Evolutionary conservation across 1,139 yeast species (phyloP).

Genomic region (Candida labiduridarum): DNA sequence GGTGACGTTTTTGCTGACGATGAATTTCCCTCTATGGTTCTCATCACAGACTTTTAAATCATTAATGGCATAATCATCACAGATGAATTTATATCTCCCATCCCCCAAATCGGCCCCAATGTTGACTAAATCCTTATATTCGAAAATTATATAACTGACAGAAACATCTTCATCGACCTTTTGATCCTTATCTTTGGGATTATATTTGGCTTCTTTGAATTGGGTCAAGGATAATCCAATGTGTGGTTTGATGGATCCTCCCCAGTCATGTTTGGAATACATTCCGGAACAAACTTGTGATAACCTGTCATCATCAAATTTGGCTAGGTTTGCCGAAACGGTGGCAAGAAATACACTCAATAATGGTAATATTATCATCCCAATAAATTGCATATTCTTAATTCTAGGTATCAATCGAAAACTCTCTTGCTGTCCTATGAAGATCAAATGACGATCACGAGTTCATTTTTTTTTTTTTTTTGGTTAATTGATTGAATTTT

Average conservation of each 20-base stretch:
- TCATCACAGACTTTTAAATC: slow-evolving; percentile 54
- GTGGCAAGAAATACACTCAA: slow-evolving; percentile 8
- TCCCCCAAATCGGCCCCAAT: slow-evolving; percentile 57
- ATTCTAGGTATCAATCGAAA: too few species aligned
- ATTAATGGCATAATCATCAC: slow-evolving; percentile 73
- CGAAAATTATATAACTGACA: slow-evolving; percentile 75
- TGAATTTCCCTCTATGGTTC: slow-evolving; percentile 61
- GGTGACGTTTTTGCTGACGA: slow-evolving; percentile 48
- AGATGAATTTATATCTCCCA: slow-evolving; percentile 56
- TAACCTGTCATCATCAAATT: slow-evolving; percentile 42
- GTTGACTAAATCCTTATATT: slow-evolving; percentile 71
- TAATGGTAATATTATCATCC: slow-evolving; percentile 5
- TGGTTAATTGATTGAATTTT: not conserved
- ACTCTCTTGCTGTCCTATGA: too few species aligned
- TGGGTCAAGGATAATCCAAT: slow-evolving; percentile 51
- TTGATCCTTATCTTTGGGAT: slow-evolving; percentile 26
- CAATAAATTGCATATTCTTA: not conserved
- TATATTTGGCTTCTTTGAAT: slow-evolving; percentile 37
- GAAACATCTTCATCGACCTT: slow-evolving; percentile 38
- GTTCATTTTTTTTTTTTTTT: not conserved
- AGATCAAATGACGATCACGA: too few species aligned
- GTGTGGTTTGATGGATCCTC: slow-evolving; percentile 70
- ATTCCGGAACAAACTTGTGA: slow-evolving; percentile 86
- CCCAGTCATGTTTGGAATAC: slow-evolving; percentile 87
- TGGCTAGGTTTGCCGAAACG: slow-evolving; percentile 48